Conservation (phyloP, 1,284 basidiomycete species). For the Trichosporon ovoides region DNA sequence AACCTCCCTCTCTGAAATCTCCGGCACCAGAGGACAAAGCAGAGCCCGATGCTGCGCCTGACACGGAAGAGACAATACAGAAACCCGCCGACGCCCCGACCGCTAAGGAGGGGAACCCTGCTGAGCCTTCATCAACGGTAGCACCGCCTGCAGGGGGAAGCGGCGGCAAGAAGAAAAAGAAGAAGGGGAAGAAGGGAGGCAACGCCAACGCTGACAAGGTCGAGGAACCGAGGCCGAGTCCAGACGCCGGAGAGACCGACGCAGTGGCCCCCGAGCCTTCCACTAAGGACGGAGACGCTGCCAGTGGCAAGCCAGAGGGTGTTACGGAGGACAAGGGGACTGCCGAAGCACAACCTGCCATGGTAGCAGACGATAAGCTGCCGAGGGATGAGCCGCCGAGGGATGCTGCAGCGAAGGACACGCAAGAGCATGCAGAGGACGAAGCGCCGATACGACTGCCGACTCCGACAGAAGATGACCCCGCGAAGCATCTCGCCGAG, state of each 20-base stretch:
- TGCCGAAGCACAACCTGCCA: no score
- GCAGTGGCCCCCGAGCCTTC: slow-evolving; percentile 1
- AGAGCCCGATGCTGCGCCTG: not conserved
- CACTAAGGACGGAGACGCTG: not conserved
- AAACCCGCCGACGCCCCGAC: no score
- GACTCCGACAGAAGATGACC: slow-evolving; percentile 11
- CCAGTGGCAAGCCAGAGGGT: not conserved
- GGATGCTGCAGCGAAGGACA: not conserved
- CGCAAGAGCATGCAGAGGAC: not conserved
- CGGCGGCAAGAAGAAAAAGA: slow-evolving; percentile 13
- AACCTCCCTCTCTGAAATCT: not conserved
- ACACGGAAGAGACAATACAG: not conserved
- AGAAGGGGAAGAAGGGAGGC: slow-evolving; percentile 7
- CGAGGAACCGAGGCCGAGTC: not conserved
- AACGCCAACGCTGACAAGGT: not conserved
- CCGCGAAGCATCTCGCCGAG: slow-evolving; percentile 21
- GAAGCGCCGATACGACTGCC: slow-evolving; percentile 1
- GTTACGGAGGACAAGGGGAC: not conserved
- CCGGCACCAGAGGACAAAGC: not conserved
- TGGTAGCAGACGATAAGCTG: not conserved
- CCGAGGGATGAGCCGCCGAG: no score
- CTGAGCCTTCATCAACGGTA: not conserved
- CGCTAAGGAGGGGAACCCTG: not conserved
- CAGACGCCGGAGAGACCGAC: not conserved
- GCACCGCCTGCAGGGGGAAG: not conserved